Percentiles rank a stretch among this genome's conserved stretches.
phyloP scores from a whole-genome alignment of 129 eudicot species.

The Centella asiatica region DNA sequence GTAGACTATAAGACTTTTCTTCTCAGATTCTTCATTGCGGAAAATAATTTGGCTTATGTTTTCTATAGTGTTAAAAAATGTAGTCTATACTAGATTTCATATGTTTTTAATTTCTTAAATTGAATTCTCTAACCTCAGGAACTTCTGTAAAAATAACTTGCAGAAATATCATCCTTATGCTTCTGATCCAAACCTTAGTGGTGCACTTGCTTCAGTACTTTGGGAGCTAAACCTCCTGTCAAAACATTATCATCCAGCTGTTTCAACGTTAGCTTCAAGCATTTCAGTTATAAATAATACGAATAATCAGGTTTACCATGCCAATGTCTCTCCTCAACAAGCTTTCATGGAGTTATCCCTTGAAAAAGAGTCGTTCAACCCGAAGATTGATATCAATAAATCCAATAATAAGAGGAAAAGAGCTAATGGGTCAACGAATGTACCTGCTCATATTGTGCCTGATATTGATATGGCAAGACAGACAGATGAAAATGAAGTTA shows the following conservation, averaged over 20 bases:
- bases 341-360: conserved; percentile 54
- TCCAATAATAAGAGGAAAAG: conserved; percentile 40
- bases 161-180: conserved; percentile 88
- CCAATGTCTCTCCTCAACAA: conserved; percentile 64
- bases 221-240: conserved; percentile 79
- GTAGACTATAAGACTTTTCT: too few species aligned
- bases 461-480: conserved; percentile 12
- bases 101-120: background rate
- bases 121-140: background rate
- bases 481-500: conserved; percentile 43
- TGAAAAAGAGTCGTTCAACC: conserved; percentile 37
- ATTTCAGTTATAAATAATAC: conserved; percentile 39
- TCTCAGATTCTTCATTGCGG: background rate
- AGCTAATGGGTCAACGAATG: conserved; percentile 9
- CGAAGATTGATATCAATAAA: conserved; percentile 25
- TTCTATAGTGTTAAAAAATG: background rate
- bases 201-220: conserved; percentile 89
- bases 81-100: background rate
- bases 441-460: conserved; percentile 16
- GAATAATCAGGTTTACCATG: conserved; percentile 31
- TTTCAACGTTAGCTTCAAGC: conserved; percentile 53
- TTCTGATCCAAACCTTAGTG: conserved; percentile 71
- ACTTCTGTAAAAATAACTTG: conserved; percentile 2
- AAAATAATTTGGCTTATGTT: background rate
- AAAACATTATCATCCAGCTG: conserved; percentile 82